phyloP scores from a whole-genome alignment of 169 alveolate species.

The Cryptosporidium ryanae region DNA sequence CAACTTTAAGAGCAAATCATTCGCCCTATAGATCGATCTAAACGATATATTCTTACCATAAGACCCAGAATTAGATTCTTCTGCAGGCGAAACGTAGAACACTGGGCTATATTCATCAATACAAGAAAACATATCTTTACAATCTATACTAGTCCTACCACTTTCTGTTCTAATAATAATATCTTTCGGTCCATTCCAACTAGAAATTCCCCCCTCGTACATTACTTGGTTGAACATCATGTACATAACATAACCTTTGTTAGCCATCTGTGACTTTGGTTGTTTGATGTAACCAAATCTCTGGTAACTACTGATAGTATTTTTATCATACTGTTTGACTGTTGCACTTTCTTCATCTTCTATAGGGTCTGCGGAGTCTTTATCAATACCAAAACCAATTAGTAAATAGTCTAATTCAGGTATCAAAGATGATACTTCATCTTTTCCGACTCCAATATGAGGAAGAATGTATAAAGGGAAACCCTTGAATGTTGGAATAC shows the following conservation, averaged over 20 bases:
- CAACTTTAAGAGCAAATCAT: slow-evolving; percentile 14
- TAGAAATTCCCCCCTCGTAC: slow-evolving; percentile 19
- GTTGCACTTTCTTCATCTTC: neutral
- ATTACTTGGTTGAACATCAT: slow-evolving; percentile 53
- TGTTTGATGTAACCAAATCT: slow-evolving; percentile 13
- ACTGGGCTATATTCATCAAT: slow-evolving; percentile 30
- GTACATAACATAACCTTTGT: slow-evolving; percentile 28
- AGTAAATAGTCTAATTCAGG: slow-evolving; percentile 38
- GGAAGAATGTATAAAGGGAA: slow-evolving; percentile 53
- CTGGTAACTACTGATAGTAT: neutral
- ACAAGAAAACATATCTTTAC: slow-evolving; percentile 24
- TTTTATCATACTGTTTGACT: neutral
- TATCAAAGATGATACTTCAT: slow-evolving; percentile 28
- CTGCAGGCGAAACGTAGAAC: slow-evolving; percentile 62
- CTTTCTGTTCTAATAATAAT: slow-evolving; percentile 27
- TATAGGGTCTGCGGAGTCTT: neutral
- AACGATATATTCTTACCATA: slow-evolving; percentile 58
- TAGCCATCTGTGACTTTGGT: slow-evolving; percentile 52
- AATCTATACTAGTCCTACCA: slow-evolving; percentile 23
- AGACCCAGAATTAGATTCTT: slow-evolving; percentile 34
- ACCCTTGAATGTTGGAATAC: slow-evolving; percentile 61
- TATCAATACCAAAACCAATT: slow-evolving; percentile 24
- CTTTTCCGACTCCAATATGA: neutral
- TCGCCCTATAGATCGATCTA: slow-evolving; percentile 45
- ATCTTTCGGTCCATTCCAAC: slow-evolving; percentile 49